phyloP scores from a whole-genome alignment of 768 basidiomycete genomes.

The Suillus placidus region DNA sequence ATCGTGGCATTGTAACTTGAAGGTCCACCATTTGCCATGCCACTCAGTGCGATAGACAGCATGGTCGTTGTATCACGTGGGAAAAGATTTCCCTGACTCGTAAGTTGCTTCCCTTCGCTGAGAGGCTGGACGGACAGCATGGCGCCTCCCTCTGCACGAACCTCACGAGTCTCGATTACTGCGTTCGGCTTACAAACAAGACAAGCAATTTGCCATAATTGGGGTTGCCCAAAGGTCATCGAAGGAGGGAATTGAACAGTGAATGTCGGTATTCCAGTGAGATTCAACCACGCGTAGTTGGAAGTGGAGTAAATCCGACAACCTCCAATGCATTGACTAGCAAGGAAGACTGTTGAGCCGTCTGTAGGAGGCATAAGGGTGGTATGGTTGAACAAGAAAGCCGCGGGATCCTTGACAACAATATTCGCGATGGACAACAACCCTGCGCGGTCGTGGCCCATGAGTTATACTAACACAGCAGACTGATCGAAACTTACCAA shows the following conservation, averaged over 20 bases:
- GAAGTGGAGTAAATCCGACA: conserved; percentile 8
- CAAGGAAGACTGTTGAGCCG: conserved; percentile 28
- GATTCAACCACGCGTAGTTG: conserved; percentile 16
- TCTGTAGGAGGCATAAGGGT: conserved; percentile 19
- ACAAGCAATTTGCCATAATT: conserved; percentile 25
- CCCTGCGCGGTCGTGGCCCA: not conserved
- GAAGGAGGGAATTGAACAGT: conserved; percentile 11
- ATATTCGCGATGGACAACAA: not conserved
- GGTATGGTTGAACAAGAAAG: conserved; percentile 23
- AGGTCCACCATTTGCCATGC: conserved; percentile 12
- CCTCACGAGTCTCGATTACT: conserved; percentile 31
- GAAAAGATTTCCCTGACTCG: conserved; percentile 26
- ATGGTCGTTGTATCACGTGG: conserved; percentile 25
- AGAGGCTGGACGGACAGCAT: conserved; percentile 23
- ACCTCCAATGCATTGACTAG: conserved; percentile 24
- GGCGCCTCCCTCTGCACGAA: conserved; percentile 24
- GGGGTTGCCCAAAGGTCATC: conserved; percentile 1
- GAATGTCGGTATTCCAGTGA: conserved; percentile 18
- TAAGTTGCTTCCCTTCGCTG: conserved; percentile 14
- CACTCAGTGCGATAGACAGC: conserved; percentile 24
- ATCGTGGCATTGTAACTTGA: not conserved
- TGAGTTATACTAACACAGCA: not conserved
- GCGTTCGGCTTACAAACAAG: conserved; percentile 26
- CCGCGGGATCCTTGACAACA: conserved; percentile 13
- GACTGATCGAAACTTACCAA: conserved; percentile 16